These are phyloP conservation scores for Lomentospora prolificans DNA, from an alignment of 2,329 filamentous ascomycete genomes.

Conservation along the genomic window DNA sequence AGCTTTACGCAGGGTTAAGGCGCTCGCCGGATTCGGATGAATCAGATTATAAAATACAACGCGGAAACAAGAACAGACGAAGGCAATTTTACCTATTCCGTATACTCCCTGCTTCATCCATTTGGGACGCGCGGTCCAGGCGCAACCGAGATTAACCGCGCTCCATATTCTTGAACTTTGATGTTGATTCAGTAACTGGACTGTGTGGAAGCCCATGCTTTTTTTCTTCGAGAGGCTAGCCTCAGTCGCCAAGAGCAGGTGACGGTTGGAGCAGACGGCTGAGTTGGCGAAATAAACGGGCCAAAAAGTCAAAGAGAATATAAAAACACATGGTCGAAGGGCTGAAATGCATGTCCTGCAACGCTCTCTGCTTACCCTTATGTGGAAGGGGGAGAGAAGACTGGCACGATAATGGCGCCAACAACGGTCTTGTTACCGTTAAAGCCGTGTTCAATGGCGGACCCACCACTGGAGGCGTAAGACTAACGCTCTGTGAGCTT, in stretches of 20 bases:
- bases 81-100: background rate
- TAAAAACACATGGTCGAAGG: conserved; percentile 18
- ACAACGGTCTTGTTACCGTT: background rate
- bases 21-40: background rate
- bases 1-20: background rate
- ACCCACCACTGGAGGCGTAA: conserved; percentile 34
- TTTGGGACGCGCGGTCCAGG: too few relatives aligned
- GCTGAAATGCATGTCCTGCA: conserved; percentile 3
- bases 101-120: background rate
- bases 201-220: too few relatives aligned
- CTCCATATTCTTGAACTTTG: too few relatives aligned
- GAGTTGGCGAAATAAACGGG: too few relatives aligned
- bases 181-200: too few relatives aligned
- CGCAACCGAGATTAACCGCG: too few relatives aligned
- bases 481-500: conserved; percentile 10
- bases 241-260: too few relatives aligned
- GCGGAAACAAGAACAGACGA: background rate
- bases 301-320: background rate
- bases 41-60: background rate
- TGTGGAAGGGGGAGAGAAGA: background rate
- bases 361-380: conserved; percentile 6
- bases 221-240: background rate
- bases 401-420: conserved; percentile 21
- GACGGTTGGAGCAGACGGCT: background rate
- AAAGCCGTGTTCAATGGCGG: background rate